Conservation (phyloP, 192 early-diverging fungal genomes). For the Funneliformis mosseae region DNA sequence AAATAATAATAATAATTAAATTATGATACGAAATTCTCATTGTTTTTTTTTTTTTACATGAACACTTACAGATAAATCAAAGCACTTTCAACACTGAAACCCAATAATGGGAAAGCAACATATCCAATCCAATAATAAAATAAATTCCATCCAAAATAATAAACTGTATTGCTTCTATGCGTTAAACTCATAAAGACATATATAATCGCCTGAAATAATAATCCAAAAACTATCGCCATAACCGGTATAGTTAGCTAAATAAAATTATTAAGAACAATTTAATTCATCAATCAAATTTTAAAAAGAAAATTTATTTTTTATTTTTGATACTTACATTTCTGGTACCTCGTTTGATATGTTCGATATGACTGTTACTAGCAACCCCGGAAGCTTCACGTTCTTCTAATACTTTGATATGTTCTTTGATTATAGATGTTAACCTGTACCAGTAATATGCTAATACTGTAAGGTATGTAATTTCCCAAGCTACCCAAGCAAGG, state of each 20-base stretch:
- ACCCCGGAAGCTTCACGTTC: background rate
- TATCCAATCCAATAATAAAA: background rate
- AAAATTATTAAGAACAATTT: background rate
- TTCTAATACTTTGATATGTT: background rate
- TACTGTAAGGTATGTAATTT: background rate
- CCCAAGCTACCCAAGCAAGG: background rate
- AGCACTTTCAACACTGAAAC: background rate
- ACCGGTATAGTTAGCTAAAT: background rate
- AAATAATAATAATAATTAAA: too few species aligned
- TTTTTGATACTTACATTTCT: background rate
- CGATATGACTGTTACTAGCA: background rate
- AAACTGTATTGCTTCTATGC: background rate
- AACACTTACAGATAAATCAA: background rate
- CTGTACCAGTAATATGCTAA: background rate
- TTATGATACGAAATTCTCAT: too few species aligned
- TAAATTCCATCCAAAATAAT: background rate
- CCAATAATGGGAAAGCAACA: background rate
- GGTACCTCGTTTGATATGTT: background rate
- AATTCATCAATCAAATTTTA: background rate
- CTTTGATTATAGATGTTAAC: background rate
- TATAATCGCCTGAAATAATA: background rate
- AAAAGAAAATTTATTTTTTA: background rate
- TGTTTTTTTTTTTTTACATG: too few species aligned
- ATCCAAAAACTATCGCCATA: background rate
- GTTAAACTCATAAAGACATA: background rate